A percentile compares a stretch with the other conserved stretches of the same genome.
These are phyloP conservation scores for Pterocarpus macrocarpus DNA, from an alignment of 306 rosid genomes.

Conservation along the genomic window DNA sequence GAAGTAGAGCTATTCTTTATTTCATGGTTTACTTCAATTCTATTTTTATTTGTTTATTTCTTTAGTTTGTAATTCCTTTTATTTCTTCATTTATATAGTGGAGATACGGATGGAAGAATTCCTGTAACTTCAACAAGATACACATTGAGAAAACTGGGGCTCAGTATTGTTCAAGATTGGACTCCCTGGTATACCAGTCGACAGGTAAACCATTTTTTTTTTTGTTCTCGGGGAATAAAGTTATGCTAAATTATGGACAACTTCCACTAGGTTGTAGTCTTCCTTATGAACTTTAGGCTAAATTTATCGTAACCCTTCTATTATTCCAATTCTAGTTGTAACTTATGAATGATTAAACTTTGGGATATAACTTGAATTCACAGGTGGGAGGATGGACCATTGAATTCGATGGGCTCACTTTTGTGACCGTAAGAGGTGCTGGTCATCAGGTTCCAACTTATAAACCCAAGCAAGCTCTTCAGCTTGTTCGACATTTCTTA, in stretches of 20 bases:
- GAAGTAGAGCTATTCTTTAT: neutral
- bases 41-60: neutral
- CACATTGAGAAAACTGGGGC: slow-evolving; percentile 56
- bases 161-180: slow-evolving; percentile 56
- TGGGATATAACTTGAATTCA: neutral
- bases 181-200: slow-evolving; percentile 61
- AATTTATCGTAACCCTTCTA: neutral
- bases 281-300: neutral
- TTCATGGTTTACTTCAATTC: neutral
- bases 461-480: slow-evolving; percentile 60
- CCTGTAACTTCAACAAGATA: slow-evolving; percentile 66
- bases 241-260: slow-evolving; percentile 4
- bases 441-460: slow-evolving; percentile 69
- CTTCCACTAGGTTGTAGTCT: neutral
- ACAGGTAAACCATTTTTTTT: slow-evolving; percentile 42
- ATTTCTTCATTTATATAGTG: slow-evolving; percentile 39
- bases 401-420: slow-evolving; percentile 52
- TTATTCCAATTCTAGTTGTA: neutral
- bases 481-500: slow-evolving; percentile 54
- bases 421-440: slow-evolving; percentile 64
- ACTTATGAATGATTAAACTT: neutral
- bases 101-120: slow-evolving; percentile 64
- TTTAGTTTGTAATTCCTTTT: neutral
- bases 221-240: neutral
- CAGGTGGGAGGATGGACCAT: slow-evolving; percentile 65